phyloP scores from a whole-genome alignment of 345 rosid genomes.

The Rhizophora apiculata region DNA sequence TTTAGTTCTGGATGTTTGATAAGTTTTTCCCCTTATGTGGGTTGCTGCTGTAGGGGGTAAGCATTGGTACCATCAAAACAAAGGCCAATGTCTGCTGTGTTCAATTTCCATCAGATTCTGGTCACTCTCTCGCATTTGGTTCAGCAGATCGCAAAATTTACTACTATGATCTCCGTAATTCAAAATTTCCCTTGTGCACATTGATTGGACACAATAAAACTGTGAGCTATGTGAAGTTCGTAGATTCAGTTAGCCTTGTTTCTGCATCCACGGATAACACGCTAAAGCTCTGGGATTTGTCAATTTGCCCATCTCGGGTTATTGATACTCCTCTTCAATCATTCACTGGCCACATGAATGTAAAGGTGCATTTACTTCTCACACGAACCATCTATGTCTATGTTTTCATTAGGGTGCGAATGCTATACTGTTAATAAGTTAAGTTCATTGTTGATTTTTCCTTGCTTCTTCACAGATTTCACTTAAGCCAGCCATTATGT shows the following conservation, averaged over 20 bases:
- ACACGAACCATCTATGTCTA: neutral
- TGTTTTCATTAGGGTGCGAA: neutral
- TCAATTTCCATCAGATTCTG: conserved; percentile 80
- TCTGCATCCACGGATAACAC: conserved; percentile 96
- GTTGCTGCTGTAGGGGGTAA: conserved; percentile 69
- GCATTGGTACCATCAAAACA: conserved; percentile 80
- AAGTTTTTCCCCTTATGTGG: conserved; percentile 40
- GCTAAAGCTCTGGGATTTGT: conserved; percentile 94
- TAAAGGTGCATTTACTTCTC: conserved; percentile 55
- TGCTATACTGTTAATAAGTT: neutral
- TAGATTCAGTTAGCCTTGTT: conserved; percentile 66
- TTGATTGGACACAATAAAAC: conserved; percentile 82
- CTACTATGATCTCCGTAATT: conserved; percentile 84
- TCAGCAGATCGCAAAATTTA: conserved; percentile 93
- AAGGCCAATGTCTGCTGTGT: conserved; percentile 93
- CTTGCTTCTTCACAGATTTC: neutral
- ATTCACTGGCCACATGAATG: conserved; percentile 77
- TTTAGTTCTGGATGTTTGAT: conserved; percentile 37
- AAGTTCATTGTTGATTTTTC: neutral
- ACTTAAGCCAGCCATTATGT: too few relatives aligned
- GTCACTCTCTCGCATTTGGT: conserved; percentile 85
- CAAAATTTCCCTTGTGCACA: conserved; percentile 75
- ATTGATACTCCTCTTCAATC: conserved; percentile 78
- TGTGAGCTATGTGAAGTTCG: conserved; percentile 90
- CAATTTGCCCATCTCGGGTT: conserved; percentile 60